Percentiles rank a stretch among this genome's conserved stretches.
phyloP scores from a whole-genome alignment of 1,139 yeast species.

The Pichia sp. region DNA sequence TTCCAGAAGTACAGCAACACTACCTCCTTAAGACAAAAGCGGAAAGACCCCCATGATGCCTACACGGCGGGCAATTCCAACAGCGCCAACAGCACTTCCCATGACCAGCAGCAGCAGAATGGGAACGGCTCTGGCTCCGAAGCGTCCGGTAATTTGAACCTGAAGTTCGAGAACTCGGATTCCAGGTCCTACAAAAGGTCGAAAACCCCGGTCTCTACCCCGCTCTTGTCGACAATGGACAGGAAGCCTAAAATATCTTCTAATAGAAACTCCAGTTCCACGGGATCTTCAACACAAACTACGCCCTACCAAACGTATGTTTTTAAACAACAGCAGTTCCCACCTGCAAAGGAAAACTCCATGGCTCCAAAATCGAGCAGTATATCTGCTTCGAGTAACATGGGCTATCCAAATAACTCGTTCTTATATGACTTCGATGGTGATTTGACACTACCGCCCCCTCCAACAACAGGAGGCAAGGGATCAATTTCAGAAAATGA shows the following conservation, averaged over 20 bases:
- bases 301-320: constrained; percentile 10
- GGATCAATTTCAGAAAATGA: background rate
- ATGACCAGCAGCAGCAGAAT: background rate
- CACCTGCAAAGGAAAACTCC: constrained; percentile 1
- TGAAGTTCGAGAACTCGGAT: background rate
- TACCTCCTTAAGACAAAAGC: constrained; percentile 23
- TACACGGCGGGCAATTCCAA: background rate
- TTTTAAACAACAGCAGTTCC: constrained; percentile 12
- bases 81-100: background rate
- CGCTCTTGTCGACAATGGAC: constrained; percentile 34
- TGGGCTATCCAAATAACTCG: constrained; percentile 2
- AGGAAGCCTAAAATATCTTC: constrained; percentile 7
- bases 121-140: background rate
- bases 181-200: constrained; percentile 28
- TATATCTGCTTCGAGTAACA: background rate
- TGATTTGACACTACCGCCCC: constrained; percentile 30
- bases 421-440: constrained; percentile 26
- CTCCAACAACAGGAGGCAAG: constrained; percentile 15
- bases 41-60: constrained; percentile 19
- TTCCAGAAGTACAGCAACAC: constrained; percentile 32
- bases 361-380: constrained; percentile 2
- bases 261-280: background rate
- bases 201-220: constrained; percentile 36
- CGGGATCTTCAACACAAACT: constrained; percentile 4
- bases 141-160: background rate